Percentiles rank a stretch among this genome's conserved stretches.
Conservation (phyloP, 495 filamentous ascomycete species). For the Trichocladium antarcticum region DNA sequence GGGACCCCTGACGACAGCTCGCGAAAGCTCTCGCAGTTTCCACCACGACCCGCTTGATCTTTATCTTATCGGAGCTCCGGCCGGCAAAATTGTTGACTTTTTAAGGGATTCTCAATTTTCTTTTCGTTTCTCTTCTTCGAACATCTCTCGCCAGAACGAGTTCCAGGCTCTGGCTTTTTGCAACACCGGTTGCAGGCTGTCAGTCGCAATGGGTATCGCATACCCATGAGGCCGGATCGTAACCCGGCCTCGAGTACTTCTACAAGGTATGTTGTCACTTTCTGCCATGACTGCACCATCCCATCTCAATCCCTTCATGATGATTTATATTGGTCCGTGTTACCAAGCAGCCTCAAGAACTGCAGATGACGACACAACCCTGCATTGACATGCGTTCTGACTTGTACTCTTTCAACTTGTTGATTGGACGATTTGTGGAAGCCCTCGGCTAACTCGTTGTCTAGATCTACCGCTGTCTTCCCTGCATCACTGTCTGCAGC, state of each 20-base stretch:
- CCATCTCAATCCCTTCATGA: slow-evolving; percentile 43
- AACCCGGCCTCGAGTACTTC: slow-evolving; percentile 35
- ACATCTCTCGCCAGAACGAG: slow-evolving; percentile 16
- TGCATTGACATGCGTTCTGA: slow-evolving; percentile 78
- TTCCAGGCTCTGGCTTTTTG: slow-evolving; percentile 10
- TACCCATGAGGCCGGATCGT: not conserved
- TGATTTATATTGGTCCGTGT: slow-evolving; percentile 98
- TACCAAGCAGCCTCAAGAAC: slow-evolving; percentile 97
- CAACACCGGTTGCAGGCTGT: not conserved
- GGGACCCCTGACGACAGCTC: slow-evolving; percentile 7
- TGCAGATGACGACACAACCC: slow-evolving; percentile 71
- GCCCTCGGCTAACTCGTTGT: slow-evolving; percentile 2
- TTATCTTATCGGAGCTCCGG: slow-evolving; percentile 22
- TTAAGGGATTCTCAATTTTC: slow-evolving; percentile 4
- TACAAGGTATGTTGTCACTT: slow-evolving; percentile 63
- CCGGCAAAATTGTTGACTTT: slow-evolving; percentile 15
- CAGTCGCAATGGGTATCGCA: not conserved
- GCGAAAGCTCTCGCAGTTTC: slow-evolving; percentile 23
- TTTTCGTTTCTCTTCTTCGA: slow-evolving; percentile 2
- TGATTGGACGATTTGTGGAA: not conserved
- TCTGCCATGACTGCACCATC: slow-evolving; percentile 9
- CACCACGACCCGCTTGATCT: not conserved
- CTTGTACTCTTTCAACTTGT: slow-evolving; percentile 7
- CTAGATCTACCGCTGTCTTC: not conserved
- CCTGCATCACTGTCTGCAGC: too few relatives aligned